Evolutionary conservation across 768 basidiomycete species (phyloP).

Genomic region (Hebeloma cylindrosporum): DNA sequence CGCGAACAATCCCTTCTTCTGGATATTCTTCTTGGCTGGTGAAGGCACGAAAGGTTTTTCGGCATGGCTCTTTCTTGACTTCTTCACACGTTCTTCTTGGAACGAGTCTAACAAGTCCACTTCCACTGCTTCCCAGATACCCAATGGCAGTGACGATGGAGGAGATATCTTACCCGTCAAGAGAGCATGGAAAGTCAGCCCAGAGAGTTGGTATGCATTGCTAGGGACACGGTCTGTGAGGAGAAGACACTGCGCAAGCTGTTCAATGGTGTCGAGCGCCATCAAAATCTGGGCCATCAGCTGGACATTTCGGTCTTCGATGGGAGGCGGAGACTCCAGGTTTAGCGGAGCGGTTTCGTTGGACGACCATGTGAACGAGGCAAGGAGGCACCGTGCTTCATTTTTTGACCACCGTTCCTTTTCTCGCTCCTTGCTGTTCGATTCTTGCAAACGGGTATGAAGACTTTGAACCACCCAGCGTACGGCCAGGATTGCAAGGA

Average conservation of each 20-base stretch:
- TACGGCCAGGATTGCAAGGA: conserved; percentile 54
- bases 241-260: conserved; percentile 62
- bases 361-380: conserved; percentile 41
- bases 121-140: conserved; percentile 47
- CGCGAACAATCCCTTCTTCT: conserved; percentile 35
- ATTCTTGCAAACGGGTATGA: conserved; percentile 51
- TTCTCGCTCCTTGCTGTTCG: conserved; percentile 54
- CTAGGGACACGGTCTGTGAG: conserved; percentile 48
- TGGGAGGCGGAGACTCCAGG: conserved; percentile 30
- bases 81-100: conserved; percentile 46
- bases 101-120: conserved; percentile 50
- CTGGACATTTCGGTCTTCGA: conserved; percentile 64
- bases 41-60: conserved; percentile 13
- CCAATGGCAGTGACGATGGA: conserved; percentile 27
- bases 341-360: conserved; percentile 5
- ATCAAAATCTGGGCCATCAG: conserved; percentile 62
- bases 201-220: conserved; percentile 54
- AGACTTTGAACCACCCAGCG: conserved; percentile 61
- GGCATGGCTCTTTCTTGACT: conserved; percentile 34
- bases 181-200: conserved; percentile 54
- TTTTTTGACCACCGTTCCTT: conserved; percentile 67
- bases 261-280: conserved; percentile 58
- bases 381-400: conserved; percentile 62
- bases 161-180: conserved; percentile 36
- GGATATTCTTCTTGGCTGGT: not conserved